Base-by-base conservation (phyloP, 2,329 filamentous ascomycete genomes). In the Dichotomopilus funicola region DNA sequence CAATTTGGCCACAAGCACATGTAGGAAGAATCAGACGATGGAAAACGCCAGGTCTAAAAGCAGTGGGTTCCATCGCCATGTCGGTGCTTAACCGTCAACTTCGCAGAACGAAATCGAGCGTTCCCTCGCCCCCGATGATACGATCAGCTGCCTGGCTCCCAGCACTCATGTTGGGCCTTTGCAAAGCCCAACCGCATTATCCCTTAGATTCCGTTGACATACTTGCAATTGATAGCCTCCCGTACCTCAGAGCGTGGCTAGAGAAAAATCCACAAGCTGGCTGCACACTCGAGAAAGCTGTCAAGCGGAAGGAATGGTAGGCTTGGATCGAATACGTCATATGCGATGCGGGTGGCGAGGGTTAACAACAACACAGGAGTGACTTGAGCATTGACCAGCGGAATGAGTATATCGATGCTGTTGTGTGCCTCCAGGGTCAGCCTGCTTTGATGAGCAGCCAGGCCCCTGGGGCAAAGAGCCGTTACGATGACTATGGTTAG, bases 401-500 rank as follows among this genome's bases (percentile, higher is more conserved):
- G n/a, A 59, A 61, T 47, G 57, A 49, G 1, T 64, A 64, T 57
- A 63, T 57, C 33, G 38, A 58, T 38, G 61, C 63, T 11, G 63
- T 64, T 1, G 48, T 61, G 1, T 64, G 61, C 34, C 50, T 64
- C 13, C 56, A 57, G 59, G 49, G 52, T 7, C 60, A 62, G 48
- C 57, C 59, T 0, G 49, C 56, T 12, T 45, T 60, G 51, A 62
- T 55, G 2, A 42, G 47, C 1, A 12, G 46, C 6, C 34, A 50
- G 10, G 59, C 61, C 0, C 63, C 65, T 1, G 65, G 64, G 0
- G 65, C 65, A 3, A 60, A 61, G 54, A 62, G 58, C 50, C 55
- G 62, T 19, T 67, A 64, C 44, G 67, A 68, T 49, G 66, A 68
- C 55, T 68, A 66, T 47, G 44, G 50, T 52, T 45, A 9, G 41